Conservation (phyloP, 208 protist genomes). For the Angomonas desouzai region DNA sequence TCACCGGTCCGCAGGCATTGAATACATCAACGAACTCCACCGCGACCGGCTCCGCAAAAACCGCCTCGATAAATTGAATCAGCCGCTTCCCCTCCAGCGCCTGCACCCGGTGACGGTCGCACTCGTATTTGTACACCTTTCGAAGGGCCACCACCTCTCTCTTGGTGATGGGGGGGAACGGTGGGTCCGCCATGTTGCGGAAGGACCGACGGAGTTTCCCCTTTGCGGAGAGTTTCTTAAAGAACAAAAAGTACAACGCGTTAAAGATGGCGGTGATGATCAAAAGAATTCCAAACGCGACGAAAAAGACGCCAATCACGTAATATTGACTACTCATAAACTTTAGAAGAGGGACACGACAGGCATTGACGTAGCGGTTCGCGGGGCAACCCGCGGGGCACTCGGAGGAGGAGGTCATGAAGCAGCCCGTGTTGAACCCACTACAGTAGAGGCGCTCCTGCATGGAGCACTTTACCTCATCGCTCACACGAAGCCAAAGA, state of each 20-base stretch:
- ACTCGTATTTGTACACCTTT: conserved; percentile 26
- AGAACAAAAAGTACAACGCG: conserved; percentile 34
- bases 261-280: conserved; percentile 28
- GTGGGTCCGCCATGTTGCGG: conserved; percentile 28
- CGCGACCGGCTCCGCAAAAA: conserved; percentile 35
- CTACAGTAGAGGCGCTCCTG: conserved; percentile 46
- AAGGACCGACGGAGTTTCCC: conserved; percentile 34
- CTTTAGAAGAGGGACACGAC: conserved; percentile 25
- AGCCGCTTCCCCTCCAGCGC: conserved; percentile 20
- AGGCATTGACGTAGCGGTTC: conserved; percentile 38
- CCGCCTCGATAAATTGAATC: conserved; percentile 31
- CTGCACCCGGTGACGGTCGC: conserved; percentile 1
- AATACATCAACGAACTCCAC: conserved; percentile 20
- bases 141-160: conserved; percentile 21
- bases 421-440: conserved; percentile 50
- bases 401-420: conserved; percentile 34
- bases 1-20: conserved; percentile 17
- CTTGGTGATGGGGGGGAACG: conserved; percentile 36
- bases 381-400: conserved; percentile 32
- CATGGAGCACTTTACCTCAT: conserved; percentile 19
- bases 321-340: conserved; percentile 23
- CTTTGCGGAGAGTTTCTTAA: conserved; percentile 23
- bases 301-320: conserved; percentile 19
- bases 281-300: conserved; percentile 26
- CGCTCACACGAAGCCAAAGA: conserved; percentile 24